These are phyloP conservation scores for Amborella trichopoda DNA, from an alignment of 164 flowering plant species.

Conservation along the genomic window DNA sequence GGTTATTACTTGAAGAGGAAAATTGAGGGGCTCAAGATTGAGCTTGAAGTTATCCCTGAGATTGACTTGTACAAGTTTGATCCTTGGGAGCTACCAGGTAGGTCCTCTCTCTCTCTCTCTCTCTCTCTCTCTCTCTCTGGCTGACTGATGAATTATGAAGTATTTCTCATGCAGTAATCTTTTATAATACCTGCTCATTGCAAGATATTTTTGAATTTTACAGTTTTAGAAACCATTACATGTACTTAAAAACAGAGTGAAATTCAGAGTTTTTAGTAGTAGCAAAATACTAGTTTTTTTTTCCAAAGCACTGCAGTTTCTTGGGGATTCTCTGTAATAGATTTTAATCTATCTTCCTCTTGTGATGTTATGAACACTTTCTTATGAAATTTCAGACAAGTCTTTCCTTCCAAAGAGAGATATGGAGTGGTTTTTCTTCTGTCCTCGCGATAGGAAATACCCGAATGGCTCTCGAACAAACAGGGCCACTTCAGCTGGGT, in stretches of 20 bases:
- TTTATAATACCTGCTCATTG: no score
- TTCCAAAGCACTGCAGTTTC: no score
- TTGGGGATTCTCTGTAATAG: background rate
- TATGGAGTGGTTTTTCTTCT: slow-evolving; percentile 96
- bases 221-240: no score
- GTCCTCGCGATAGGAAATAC: slow-evolving; percentile 78
- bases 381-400: slow-evolving; percentile 38
- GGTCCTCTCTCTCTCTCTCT: background rate
- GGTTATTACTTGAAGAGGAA: slow-evolving; percentile 76
- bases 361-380: background rate
- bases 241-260: no score
- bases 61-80: slow-evolving; percentile 79
- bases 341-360: background rate
- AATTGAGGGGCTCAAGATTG: slow-evolving; percentile 67
- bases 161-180: no score
- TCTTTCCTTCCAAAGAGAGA: slow-evolving; percentile 80
- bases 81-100: slow-evolving; percentile 97
- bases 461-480: slow-evolving; percentile 87
- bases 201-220: no score
- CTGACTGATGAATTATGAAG: no score
- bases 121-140: background rate
- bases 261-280: no score
- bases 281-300: no score
- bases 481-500: slow-evolving; percentile 86
- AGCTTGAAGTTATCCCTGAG: slow-evolving; percentile 83